Conservation (phyloP, 331 rosid genomes). For the Cydonia oblonga region DNA sequence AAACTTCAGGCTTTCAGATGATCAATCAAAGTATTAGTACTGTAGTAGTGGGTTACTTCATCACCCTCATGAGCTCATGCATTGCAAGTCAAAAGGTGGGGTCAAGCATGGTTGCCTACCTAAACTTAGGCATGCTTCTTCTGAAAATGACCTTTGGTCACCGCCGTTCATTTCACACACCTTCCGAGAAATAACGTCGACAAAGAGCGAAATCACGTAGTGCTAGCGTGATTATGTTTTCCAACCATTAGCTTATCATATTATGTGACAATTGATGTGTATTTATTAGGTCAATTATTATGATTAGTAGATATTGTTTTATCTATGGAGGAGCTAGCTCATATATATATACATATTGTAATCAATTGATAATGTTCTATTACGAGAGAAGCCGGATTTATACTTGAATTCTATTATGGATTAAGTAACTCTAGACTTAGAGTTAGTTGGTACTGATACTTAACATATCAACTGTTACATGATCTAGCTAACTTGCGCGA, state of each 20-base stretch:
- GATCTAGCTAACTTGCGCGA: not conserved
- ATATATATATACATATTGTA: too few relatives aligned
- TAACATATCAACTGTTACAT: not conserved
- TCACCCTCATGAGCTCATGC: not conserved
- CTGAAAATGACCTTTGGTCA: not conserved
- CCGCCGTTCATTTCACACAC: not conserved
- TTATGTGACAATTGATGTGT: not conserved
- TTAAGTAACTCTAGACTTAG: too few relatives aligned
- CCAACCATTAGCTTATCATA: not conserved
- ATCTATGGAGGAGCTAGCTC: not conserved
- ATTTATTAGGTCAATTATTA: too few relatives aligned
- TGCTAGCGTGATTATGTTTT: not conserved
- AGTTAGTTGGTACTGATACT: not conserved
- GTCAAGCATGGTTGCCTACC: slow-evolving; percentile 6
- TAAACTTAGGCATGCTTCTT: not conserved
- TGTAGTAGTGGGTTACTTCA: too few relatives aligned
- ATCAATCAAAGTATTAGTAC: too few relatives aligned
- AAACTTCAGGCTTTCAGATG: too few relatives aligned
- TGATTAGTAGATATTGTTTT: too few relatives aligned
- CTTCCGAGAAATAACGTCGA: not conserved
- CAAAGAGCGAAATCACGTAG: too few relatives aligned
- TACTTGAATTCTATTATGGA: too few relatives aligned
- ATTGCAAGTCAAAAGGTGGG: not conserved
- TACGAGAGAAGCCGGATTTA: too few relatives aligned
- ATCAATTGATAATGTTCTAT: too few relatives aligned